Evolutionary conservation across 352 stramenopile genomes (phyloP), one percentile per base, ranked within the genome.

Genomic region (Elongisporangium undulatum): DNA sequence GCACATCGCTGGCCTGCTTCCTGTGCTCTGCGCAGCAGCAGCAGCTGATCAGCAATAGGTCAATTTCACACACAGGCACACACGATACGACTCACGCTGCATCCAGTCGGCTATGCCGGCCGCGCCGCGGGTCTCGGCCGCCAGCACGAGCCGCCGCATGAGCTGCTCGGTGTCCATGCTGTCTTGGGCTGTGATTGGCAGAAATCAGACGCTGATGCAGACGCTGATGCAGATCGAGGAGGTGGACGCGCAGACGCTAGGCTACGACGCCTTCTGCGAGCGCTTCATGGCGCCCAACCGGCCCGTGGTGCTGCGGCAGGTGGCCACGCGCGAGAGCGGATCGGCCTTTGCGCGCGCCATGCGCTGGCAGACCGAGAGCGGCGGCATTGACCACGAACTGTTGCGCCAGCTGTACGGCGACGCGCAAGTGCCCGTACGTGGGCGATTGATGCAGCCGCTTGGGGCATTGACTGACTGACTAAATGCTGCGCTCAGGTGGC

Each of bases 181-280:
- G 1, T 41, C 29, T 41, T 41, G 29, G 29, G n/a, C 29, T 41
- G 5, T 41, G 29, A 41, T 41, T 41, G 29, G 29, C 29, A 41
- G 29, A 41, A 41, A 41, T 15, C 29, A 4, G 4, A 2, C 4
- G 13, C 8, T 9, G 4, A 34, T 34, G 26, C 26, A 48, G 41
- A 50, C 45, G 16, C 23, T 51, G 26, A 89, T 93, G 62, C n/a
- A n/a, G n/a, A n/a, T n/a, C n/a, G 75, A 91, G 58, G 58, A 72
- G 20, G 71, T 86, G 58, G 79, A 93, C 57, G 79, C 79, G 2
- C 55, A 58, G 4, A 62, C 61, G 58, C 64, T 94, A 49, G 72
- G 63, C 53, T 95, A 95, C 56, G 72, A 74, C 16, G 77, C 62
- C 29, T 94, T 95, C 65, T 94, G 84, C 66, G 58, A 62, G 50